A percentile compares a stretch with the other conserved stretches of the same genome.
phyloP scores from a whole-genome alignment of 176 grass and related monocot species.

The Oryza nivara region DNA sequence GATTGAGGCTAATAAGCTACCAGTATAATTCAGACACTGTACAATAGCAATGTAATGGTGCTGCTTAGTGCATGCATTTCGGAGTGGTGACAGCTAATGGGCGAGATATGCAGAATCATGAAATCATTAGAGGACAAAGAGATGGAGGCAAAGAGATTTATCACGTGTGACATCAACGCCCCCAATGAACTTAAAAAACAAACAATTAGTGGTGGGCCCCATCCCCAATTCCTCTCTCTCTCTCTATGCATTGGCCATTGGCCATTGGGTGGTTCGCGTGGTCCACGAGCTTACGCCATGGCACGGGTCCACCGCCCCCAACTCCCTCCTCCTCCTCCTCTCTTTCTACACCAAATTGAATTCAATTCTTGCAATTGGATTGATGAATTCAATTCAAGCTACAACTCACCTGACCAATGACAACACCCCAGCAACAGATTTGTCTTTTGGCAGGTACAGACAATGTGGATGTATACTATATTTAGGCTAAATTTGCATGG shows the following conservation, averaged over 20 bases:
- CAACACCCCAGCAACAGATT: not conserved
- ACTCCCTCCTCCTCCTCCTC: not conserved
- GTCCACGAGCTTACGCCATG: conserved; percentile 46
- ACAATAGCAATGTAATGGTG: not conserved
- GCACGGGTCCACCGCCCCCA: conserved; percentile 50
- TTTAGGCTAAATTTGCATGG: not conserved
- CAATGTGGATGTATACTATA: not conserved
- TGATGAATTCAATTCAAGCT: conserved; percentile 10
- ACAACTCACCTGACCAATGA: not conserved
- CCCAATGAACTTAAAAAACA: conserved; percentile 19
- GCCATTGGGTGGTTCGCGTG: conserved; percentile 42
- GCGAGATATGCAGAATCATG: conserved; percentile 47
- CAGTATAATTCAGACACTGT: not conserved
- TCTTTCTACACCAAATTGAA: conserved; percentile 36
- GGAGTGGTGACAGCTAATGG: conserved; percentile 44
- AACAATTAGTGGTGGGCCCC: conserved; percentile 54
- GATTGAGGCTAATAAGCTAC: not conserved
- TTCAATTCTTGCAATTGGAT: conserved; percentile 25
- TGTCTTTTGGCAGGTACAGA: not conserved
- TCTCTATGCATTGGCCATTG: not conserved
- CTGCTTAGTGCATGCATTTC: conserved; percentile 21
- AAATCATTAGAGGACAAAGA: conserved; percentile 53
- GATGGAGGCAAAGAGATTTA: conserved; percentile 50
- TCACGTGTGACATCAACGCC: conserved; percentile 61
- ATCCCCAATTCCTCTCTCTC: not conserved